These are phyloP conservation scores for Oryza meyeriana DNA, from an alignment of 176 grass and related monocot genomes.

Conservation along the genomic window DNA sequence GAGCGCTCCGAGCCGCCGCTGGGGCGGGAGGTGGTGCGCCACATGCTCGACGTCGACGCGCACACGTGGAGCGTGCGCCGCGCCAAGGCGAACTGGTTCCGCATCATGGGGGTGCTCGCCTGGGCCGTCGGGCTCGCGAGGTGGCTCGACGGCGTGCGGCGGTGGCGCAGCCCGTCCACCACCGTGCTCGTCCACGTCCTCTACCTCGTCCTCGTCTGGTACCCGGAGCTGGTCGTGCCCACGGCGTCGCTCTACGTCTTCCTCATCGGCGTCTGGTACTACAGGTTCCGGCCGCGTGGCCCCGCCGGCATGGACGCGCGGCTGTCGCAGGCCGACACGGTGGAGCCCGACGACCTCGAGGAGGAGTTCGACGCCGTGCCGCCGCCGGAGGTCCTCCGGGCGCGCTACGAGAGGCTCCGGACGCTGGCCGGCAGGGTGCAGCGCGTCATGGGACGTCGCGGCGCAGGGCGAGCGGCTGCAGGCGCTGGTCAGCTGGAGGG, in stretches of 20 bases:
- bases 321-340: slow-evolving; percentile 92
- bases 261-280: slow-evolving; percentile 89
- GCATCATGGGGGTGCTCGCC: slow-evolving; percentile 93
- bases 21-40: slow-evolving; percentile 75
- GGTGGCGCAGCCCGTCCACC: slow-evolving; percentile 71
- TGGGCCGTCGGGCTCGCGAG: slow-evolving; percentile 89
- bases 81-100: slow-evolving; percentile 98
- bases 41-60: slow-evolving; percentile 84
- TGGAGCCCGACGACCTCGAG: slow-evolving; percentile 85
- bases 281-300: slow-evolving; percentile 71
- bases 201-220: slow-evolving; percentile 94
- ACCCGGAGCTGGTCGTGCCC: slow-evolving; percentile 91
- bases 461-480: slow-evolving; percentile 96
- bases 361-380: slow-evolving; percentile 95
- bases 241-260: slow-evolving; percentile 89
- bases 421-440: slow-evolving; percentile 79
- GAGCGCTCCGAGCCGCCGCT: slow-evolving; percentile 81
- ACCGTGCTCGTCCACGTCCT: slow-evolving; percentile 87
- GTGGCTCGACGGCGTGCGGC: slow-evolving; percentile 71
- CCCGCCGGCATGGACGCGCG: slow-evolving; percentile 84
- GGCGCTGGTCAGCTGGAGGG: slow-evolving; percentile 97
- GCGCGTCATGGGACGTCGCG: slow-evolving; percentile 87
- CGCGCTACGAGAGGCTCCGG: slow-evolving; percentile 71
- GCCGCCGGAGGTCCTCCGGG: slow-evolving; percentile 42
- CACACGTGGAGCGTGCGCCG: slow-evolving; percentile 89